Conservation (phyloP, 2,329 filamentous ascomycete species). For the Claviceps sp. region DNA sequence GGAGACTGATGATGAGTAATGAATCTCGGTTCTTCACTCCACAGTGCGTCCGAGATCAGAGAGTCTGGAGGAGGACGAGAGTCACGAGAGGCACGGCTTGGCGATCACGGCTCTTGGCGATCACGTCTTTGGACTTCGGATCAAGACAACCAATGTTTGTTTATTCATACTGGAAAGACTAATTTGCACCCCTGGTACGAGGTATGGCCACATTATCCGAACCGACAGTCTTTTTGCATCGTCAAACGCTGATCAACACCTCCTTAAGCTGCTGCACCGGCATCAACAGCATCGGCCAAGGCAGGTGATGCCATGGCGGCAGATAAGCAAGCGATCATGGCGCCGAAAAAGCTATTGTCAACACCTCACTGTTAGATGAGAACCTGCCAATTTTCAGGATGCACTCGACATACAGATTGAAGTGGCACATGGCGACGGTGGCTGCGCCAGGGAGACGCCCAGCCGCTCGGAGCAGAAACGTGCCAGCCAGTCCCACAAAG, state of each 20-base stretch:
- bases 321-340: slow-evolving; percentile 8
- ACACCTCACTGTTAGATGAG: not conserved
- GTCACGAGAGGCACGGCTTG: too few relatives aligned
- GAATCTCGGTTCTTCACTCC: too few relatives aligned
- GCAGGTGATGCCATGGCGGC: not conserved
- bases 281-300: not conserved
- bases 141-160: not conserved
- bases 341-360: slow-evolving; percentile 9
- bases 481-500: not conserved
- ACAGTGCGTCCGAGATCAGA: too few relatives aligned
- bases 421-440: slow-evolving; percentile 9
- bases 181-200: not conserved
- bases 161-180: not conserved
- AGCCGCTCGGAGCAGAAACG: not conserved
- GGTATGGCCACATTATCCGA: not conserved
- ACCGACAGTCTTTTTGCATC: not conserved
- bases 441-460: not conserved
- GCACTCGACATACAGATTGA: slow-evolving; percentile 13
- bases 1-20: too few relatives aligned
- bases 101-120: too few relatives aligned
- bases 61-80: too few relatives aligned
- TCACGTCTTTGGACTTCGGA: not conserved
- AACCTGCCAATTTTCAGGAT: too few relatives aligned
- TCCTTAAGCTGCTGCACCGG: not conserved
- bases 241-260: not conserved